A percentile compares a stretch with the other conserved stretches of the same genome.
These are phyloP conservation scores for Lachancea kluyveri DNA, from an alignment of 805 yeast genomes.

Conservation along the genomic window DNA sequence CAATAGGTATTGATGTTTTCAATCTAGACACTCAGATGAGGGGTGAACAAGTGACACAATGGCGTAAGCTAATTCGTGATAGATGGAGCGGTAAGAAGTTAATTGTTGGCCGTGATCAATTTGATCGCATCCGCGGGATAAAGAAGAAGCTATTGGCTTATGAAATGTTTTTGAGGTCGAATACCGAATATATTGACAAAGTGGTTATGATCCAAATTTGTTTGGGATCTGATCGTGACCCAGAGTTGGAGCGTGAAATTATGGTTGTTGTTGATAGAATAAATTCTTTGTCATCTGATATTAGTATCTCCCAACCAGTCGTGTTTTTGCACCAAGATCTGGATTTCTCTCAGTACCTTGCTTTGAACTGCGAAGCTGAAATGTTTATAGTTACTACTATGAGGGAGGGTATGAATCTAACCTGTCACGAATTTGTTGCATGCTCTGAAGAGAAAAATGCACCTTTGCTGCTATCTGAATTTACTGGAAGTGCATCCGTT, in stretches of 20 bases:
- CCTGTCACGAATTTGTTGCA: slow-evolving; percentile 89
- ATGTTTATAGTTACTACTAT: slow-evolving; percentile 81
- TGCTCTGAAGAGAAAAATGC: slow-evolving; percentile 67
- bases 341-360: slow-evolving; percentile 83
- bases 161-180: slow-evolving; percentile 62
- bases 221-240: slow-evolving; percentile 50
- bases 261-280: slow-evolving; percentile 78
- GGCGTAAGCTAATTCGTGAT: slow-evolving; percentile 66
- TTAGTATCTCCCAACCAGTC: slow-evolving; percentile 76
- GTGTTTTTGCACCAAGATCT: slow-evolving; percentile 84
- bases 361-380: slow-evolving; percentile 79
- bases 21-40: slow-evolving; percentile 42
- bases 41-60: slow-evolving; percentile 47
- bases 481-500: slow-evolving; percentile 88
- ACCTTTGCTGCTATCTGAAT: slow-evolving; percentile 83
- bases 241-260: slow-evolving; percentile 65
- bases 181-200: slow-evolving; percentile 64
- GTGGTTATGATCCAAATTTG: slow-evolving; percentile 83
- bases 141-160: slow-evolving; percentile 83
- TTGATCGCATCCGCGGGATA: slow-evolving; percentile 82
- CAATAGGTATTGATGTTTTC: slow-evolving; percentile 75
- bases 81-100: slow-evolving; percentile 69
- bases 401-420: slow-evolving; percentile 95
- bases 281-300: slow-evolving; percentile 66
- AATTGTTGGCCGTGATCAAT: slow-evolving; percentile 82